phyloP scores from a whole-genome alignment of 164 flowering plant genomes.

The grape (Vitis vinifera) region DNA sequence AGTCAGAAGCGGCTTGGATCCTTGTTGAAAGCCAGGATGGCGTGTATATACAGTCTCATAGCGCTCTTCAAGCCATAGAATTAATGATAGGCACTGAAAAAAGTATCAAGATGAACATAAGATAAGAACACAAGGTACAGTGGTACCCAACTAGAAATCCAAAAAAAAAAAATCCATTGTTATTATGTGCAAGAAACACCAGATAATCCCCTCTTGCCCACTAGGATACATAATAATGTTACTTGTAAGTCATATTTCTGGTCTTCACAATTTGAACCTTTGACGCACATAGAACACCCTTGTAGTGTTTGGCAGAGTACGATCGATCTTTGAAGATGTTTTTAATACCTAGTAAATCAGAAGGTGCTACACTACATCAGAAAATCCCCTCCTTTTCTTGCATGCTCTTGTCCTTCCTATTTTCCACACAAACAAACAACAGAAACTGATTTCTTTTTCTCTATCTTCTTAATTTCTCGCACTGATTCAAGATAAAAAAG shows the following conservation, averaged over 20 bases:
- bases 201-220: not conserved
- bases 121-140: not conserved
- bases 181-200: not conserved
- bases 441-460: no score
- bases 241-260: not conserved
- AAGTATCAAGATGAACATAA: slow-evolving; percentile 1
- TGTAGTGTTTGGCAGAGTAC: not conserved
- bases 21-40: slow-evolving; percentile 94
- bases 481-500: no score
- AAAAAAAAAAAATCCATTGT: not conserved
- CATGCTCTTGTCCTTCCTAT: no score
- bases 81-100: slow-evolving; percentile 78
- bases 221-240: not conserved
- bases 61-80: slow-evolving; percentile 95
- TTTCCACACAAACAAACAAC: no score
- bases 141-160: not conserved
- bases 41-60: slow-evolving; percentile 83
- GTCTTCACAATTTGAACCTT: not conserved
- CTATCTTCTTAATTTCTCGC: no score
- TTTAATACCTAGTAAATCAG: no score
- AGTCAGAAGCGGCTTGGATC: slow-evolving; percentile 80
- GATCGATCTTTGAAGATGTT: not conserved
- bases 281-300: not conserved
- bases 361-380: no score
- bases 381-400: no score